Evolutionary conservation across 768 basidiomycete species (phyloP), one percentile per base, ranked within the genome.

Genomic region (Rhizopogon salebrosus): DNA sequence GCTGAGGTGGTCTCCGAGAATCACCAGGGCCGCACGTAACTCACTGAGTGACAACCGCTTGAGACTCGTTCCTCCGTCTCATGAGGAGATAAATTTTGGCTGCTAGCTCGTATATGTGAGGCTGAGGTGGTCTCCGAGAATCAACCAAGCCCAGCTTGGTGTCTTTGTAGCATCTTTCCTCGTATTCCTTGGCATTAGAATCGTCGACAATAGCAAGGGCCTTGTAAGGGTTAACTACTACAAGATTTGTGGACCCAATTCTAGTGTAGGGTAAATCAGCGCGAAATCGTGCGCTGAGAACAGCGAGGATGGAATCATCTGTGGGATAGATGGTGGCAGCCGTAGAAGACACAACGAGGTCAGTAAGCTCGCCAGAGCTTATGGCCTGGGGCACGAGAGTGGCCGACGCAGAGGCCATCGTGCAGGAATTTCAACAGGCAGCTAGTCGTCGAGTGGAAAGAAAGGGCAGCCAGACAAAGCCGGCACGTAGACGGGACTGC

Each of bases 21-120:
- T 70, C 64, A 2, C n/a, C n/a, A n/a, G n/a, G n/a, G n/a, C n/a
- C n/a, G 43, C 20, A 36, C 61, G 26, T 54, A 20, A 69, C 79
- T 55, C 56, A 84, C 84, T 80, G 73, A 63, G 80, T 80, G 24
- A 84, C 57, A 26, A 86, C 65, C 16, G 74, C 74, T 62, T 86
- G 84, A 3, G 76, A 73, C 67, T 84, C 75, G 24, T 64, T 64
- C 41, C 73, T 71, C 60, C 84, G 73, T 56, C 75, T 66, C 80
- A 83, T 83, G 46, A 84, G 60, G 48, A 81, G 67, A 65, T 84
- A 86, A 24, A 79, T 74, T 57, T 79, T 70, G 24, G 78, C 80
- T 1, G 84, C 84, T 38, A 83, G 69, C 53, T 86, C 85, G 61
- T 82, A 86, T 1, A 80, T 59, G 60, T 83, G 83, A 27, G 84